Evolutionary conservation across 225 moss, liverwort and hornwort genomes (phyloP), one percentile per base, ranked within the genome.

Genomic region (Thuidium tamariscinum): DNA sequence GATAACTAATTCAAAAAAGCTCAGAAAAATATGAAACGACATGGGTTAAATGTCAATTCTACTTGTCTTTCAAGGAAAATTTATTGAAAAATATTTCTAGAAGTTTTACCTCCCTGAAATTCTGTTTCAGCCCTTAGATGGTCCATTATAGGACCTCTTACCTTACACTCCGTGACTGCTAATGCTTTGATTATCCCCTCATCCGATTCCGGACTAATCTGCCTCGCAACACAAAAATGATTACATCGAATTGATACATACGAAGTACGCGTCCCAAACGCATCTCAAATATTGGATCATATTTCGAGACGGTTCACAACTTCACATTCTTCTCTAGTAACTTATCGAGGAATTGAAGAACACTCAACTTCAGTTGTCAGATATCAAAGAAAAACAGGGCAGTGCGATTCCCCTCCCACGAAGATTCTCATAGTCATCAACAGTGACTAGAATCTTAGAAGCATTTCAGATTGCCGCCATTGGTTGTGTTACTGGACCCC

Each of bases 391-490:
- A 64, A 9, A 74, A 65, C 63, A 27, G 22, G 44, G 21, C 41
- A 55, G 39, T 19, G 37, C 52, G 74, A 46, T 37, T 62, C 65
- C 91, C 91, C 91, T 88, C 68, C 55, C 71, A 73, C 82, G 89
- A 41, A 80, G 84, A 61, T 91, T 89, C 52, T 86, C 64, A 77
- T 84, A 88, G 27, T 93, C 92, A 78, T 91, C 92, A 56, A 72
- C 59, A 54, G 21, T 74, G 10, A 46, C 10, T 10, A 7, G 46
- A 46, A 46, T 80, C n/a, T n/a, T 89, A 67, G 90, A 82, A 34
- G 92, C 85, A 69, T 90, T 74, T 46, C 81, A 79, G 59, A 92
- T 90, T 41, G 83, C 87, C 20, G 83, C 89, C 89, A 92, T 86
- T 30, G 75, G 63, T 79, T 82, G 83, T n/a, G 85, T 85, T 62